Percentiles rank a stretch among this genome's conserved stretches.
Conservation (phyloP, 2,329 filamentous ascomycete species). For the Xylariomycetidae sp. region DNA sequence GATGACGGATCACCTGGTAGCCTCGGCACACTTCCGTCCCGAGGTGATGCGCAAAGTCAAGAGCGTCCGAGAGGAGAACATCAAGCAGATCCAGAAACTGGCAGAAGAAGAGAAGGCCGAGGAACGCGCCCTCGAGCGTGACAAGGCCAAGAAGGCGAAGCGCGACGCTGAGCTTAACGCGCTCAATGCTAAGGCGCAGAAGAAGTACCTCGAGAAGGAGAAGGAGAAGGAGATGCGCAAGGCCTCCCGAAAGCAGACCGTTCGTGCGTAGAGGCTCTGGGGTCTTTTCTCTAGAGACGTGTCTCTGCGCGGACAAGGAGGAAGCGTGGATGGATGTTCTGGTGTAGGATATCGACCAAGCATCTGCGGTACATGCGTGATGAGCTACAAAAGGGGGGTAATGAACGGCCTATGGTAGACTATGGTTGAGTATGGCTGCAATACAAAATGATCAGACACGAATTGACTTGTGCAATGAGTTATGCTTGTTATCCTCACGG, state of each 20-base stretch:
- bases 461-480: too few species aligned
- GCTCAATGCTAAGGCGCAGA: constrained; percentile 76
- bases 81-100: constrained; percentile 70
- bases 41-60: constrained; percentile 85
- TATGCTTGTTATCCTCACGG: too few species aligned
- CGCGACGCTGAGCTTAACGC: constrained; percentile 73
- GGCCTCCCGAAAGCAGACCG: constrained; percentile 48
- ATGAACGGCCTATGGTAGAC: too few species aligned
- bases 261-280: constrained; percentile 41
- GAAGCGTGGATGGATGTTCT: too few species aligned
- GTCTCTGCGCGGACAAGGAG: too few species aligned
- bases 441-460: too few species aligned
- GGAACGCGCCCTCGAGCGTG: constrained; percentile 65
- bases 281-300: neutral
- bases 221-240: constrained; percentile 63
- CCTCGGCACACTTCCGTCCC: constrained; percentile 75
- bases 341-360: neutral
- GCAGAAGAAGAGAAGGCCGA: constrained; percentile 77
- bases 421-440: too few species aligned
- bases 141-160: constrained; percentile 80
- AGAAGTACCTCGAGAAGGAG: constrained; percentile 79
- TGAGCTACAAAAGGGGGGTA: too few species aligned
- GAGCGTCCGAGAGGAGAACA: constrained; percentile 71
- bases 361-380: too few species aligned
- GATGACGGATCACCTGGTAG: constrained; percentile 74